Base-by-base conservation (phyloP, 495 filamentous ascomycete genomes). In the Penicillium arizonense region DNA sequence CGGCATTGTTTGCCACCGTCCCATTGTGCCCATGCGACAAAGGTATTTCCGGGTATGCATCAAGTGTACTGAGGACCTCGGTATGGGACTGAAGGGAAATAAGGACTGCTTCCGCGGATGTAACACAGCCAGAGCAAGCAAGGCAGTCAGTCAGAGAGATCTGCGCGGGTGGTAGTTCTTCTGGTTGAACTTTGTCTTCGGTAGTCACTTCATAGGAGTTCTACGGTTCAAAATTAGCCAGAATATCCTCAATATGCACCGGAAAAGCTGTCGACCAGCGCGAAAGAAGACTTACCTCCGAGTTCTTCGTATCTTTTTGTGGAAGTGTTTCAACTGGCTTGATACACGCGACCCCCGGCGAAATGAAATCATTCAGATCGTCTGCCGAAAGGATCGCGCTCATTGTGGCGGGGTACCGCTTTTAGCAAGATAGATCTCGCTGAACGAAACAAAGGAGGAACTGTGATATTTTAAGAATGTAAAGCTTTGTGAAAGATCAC, bases 331-430 rank as follows among this genome's bases (percentile, higher is more conserved):
- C 94, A 57, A 98, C 82, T 16, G 94, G 94, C 64, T 98, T 98
- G 70, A 98, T 97, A 72, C 94, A 98, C 33, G 94, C 94, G 53
- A 98, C 90, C 33, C 94, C 94, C 6, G 94, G 94, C 28, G 87
- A 91, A 64, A 98, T 98, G 75, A 98, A 98, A 77, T 98, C 94
- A 76, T 98, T 98, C 54, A 98, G 78, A 69, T 96, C 91, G 73
- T 97, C 92, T 55, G 87, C 89, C 44, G 92, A 97, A 52, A 98
- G 86, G 55, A 98, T 97, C 24, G 94, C 94, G 56, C 88, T 93
- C 93, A 97, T 97, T 51, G 66, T 78, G 60, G 66, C 64, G 65
- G 54, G 52, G 42, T 45, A 53, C 59, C 40, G 59, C 48, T 58
- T 53, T 37, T 20, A 24, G 41, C 47, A 32, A 44, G 3, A 40